A percentile compares a stretch with the other conserved stretches of the same genome.
Evolutionary conservation across 192 early-diverging fungal species (phyloP).

Genomic region (Entrophospora sp.): DNA sequence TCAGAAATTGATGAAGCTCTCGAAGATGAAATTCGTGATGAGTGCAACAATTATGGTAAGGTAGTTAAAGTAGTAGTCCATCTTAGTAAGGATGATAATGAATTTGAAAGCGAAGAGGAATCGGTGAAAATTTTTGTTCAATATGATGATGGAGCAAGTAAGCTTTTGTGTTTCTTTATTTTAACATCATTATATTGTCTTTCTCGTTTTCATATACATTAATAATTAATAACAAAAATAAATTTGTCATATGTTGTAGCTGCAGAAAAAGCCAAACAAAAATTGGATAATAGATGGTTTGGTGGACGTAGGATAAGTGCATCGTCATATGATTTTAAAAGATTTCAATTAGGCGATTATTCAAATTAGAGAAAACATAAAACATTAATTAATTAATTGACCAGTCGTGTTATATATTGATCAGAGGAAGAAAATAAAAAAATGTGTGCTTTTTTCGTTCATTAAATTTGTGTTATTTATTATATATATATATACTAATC

Average conservation of each 20-base stretch:
- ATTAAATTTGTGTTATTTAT: too few relatives aligned
- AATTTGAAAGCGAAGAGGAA: constrained; percentile 31
- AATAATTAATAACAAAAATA: too few relatives aligned
- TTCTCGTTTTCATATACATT: neutral
- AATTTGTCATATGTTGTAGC: constrained; percentile 25
- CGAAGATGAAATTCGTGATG: constrained; percentile 74
- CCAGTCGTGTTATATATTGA: too few relatives aligned
- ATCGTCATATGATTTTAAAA: constrained; percentile 46
- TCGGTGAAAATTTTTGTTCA: constrained; percentile 71
- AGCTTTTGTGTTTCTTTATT: neutral
- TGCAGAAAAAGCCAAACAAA: constrained; percentile 50
- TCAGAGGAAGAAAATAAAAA: too few relatives aligned
- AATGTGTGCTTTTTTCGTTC: too few relatives aligned
- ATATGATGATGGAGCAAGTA: constrained; percentile 48
- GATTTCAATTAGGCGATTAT: constrained; percentile 32
- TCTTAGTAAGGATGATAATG: constrained; percentile 33
- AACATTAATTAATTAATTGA: too few relatives aligned
- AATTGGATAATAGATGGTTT: constrained; percentile 77
- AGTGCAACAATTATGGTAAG: constrained; percentile 72
- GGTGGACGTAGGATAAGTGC: constrained; percentile 67
- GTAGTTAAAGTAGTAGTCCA: constrained; percentile 59
- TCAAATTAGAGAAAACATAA: constrained; percentile 9
- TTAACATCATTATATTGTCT: too few relatives aligned
- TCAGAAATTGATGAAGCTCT: constrained; percentile 74
- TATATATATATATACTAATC: too few relatives aligned